Evolutionary conservation across 345 rosid genomes (phyloP).

Genomic region (Fremontodendron californicum): DNA sequence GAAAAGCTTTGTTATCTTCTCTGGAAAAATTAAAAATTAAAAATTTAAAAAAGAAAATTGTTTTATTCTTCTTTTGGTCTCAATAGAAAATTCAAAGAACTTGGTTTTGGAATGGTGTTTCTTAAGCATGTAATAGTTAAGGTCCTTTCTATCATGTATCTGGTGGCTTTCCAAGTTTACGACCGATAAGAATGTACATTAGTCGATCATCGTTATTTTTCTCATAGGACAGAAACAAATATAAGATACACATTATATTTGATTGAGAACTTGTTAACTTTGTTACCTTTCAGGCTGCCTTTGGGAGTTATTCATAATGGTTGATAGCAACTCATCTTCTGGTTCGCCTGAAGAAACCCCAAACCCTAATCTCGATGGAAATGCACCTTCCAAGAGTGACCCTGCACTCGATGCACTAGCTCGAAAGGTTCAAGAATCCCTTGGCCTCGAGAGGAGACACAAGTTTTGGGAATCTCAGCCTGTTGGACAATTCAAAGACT

Average conservation of each 20-base stretch:
- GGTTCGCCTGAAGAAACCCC: slow-evolving; percentile 47
- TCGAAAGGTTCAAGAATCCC: slow-evolving; percentile 56
- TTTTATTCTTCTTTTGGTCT: not conserved
- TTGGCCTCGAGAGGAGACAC: slow-evolving; percentile 53
- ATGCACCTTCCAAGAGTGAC: slow-evolving; percentile 33
- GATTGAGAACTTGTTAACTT: not conserved
- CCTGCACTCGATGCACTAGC: slow-evolving; percentile 54
- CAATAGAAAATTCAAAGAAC: not conserved
- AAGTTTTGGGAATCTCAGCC: slow-evolving; percentile 97
- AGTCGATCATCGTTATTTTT: not conserved
- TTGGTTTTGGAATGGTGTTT: not conserved
- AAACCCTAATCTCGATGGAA: slow-evolving; percentile 42
- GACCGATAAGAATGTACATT: no score
- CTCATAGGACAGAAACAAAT: not conserved
- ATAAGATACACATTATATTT: not conserved
- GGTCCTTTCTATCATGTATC: not conserved
- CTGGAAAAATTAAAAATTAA: not conserved
- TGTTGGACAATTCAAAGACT: slow-evolving; percentile 79
- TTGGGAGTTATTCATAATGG: slow-evolving; percentile 33
- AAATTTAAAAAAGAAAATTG: not conserved
- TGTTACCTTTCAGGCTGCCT: slow-evolving; percentile 8
- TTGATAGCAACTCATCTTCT: slow-evolving; percentile 44
- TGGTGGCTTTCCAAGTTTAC: not conserved
- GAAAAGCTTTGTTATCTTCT: not conserved
- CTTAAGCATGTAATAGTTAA: not conserved